These are phyloP conservation scores for Nymphaea thermarum DNA, from an alignment of 164 flowering plant species.

Conservation along the genomic window DNA sequence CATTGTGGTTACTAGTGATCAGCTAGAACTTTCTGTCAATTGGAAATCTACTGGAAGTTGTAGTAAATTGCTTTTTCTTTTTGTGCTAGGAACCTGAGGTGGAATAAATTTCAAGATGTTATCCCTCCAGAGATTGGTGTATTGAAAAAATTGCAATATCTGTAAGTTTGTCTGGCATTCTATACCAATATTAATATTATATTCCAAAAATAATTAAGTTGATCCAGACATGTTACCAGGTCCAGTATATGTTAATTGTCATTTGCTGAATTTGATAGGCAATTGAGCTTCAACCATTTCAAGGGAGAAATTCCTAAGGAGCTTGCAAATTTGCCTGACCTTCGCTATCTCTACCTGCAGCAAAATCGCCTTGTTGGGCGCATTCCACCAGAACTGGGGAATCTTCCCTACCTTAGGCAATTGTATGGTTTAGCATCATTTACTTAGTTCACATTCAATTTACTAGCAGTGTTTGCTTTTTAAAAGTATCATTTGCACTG, in stretches of 20 bases:
- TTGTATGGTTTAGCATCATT: slow-evolving; percentile 26
- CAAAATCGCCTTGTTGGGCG: slow-evolving; percentile 80
- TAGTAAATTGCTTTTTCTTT: neutral
- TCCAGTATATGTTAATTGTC: neutral
- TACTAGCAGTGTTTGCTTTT: neutral
- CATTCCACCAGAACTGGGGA: slow-evolving; percentile 86
- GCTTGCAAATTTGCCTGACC: slow-evolving; percentile 87
- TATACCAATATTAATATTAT: neutral
- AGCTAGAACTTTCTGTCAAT: too few species aligned
- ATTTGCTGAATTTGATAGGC: slow-evolving; percentile 26
- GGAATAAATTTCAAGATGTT: slow-evolving; percentile 93
- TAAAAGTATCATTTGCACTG: neutral
- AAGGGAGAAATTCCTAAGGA: slow-evolving; percentile 97
- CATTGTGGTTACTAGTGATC: too few species aligned
- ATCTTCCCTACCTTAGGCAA: slow-evolving; percentile 65
- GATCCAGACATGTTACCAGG: neutral
- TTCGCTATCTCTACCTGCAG: slow-evolving; percentile 82
- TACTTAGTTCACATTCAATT: neutral
- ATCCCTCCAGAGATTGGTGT: slow-evolving; percentile 97
- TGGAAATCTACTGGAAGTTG: neutral
- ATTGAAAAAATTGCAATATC: slow-evolving; percentile 75
- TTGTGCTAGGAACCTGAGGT: slow-evolving; percentile 68
- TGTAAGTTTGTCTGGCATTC: slow-evolving; percentile 39
- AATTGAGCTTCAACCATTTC: slow-evolving; percentile 89
- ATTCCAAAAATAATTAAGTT: neutral